A percentile compares a stretch with the other conserved stretches of the same genome.
phyloP scores from a whole-genome alignment of 192 early-diverging fungal genomes.

The Backusella circina region DNA sequence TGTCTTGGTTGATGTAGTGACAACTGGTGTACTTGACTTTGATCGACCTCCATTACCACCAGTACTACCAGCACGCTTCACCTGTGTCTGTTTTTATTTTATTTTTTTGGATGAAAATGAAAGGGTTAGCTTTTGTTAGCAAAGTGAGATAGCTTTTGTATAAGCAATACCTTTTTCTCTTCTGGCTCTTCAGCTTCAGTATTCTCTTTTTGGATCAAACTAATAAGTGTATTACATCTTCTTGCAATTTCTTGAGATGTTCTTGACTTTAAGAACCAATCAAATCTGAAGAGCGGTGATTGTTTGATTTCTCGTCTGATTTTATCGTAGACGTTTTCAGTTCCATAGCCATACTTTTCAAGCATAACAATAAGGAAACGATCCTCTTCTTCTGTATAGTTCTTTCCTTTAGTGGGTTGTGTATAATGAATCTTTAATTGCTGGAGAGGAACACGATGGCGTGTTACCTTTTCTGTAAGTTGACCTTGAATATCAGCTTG shows the following conservation, averaged over 20 bases:
- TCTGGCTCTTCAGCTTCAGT: constrained; percentile 38
- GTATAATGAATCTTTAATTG: constrained; percentile 89
- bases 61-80: neutral
- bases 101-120: neutral
- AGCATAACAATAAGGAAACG: constrained; percentile 90
- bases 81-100: neutral
- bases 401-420: constrained; percentile 81
- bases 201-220: constrained; percentile 59
- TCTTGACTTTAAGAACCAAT: constrained; percentile 98
- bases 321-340: constrained; percentile 91
- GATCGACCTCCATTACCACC: neutral
- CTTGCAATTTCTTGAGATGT: constrained; percentile 81
- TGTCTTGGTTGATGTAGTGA: neutral
- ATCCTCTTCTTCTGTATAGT: constrained; percentile 96
- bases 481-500: constrained; percentile 82
- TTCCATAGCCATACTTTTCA: constrained; percentile 84
- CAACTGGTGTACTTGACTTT: constrained; percentile 8
- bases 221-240: constrained; percentile 82
- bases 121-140: neutral
- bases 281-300: constrained; percentile 86
- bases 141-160: neutral
- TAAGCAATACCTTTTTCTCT: constrained; percentile 24
- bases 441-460: constrained; percentile 77
- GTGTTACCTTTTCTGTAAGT: constrained; percentile 71
- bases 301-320: constrained; percentile 84